Evolutionary conservation across 148 eudicot species (phyloP).

Genomic region (Rhododendron vialii): DNA sequence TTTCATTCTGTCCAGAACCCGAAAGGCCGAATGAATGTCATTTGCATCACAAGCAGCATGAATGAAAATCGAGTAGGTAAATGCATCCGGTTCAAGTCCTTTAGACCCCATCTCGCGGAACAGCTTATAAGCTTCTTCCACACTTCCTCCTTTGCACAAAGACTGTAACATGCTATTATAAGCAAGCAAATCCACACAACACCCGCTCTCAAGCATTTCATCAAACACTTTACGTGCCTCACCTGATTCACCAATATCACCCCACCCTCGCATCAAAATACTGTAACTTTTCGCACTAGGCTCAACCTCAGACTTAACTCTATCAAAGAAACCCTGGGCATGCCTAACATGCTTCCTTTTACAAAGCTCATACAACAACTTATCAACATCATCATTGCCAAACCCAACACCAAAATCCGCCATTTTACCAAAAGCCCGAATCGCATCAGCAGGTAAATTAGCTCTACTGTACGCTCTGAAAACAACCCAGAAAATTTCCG

Average conservation of each 20-base stretch:
- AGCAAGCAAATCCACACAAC: conserved; percentile 61
- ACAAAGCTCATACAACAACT: conserved; percentile 59
- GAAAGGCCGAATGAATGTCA: conserved; percentile 53
- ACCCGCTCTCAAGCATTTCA: conserved; percentile 72
- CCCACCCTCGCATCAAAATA: conserved; percentile 75
- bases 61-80: conserved; percentile 67
- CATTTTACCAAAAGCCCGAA: conserved; percentile 66
- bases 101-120: conserved; percentile 49
- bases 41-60: conserved; percentile 60
- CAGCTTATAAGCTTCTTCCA: conserved; percentile 56
- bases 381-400: conserved; percentile 49
- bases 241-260: conserved; percentile 38
- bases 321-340: conserved; percentile 68
- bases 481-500: conserved; percentile 54
- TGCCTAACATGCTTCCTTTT: conserved; percentile 48
- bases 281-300: conserved; percentile 50
- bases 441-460: conserved; percentile 65
- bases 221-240: conserved; percentile 58
- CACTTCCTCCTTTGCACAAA: conserved; percentile 59
- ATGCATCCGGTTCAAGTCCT: conserved; percentile 67
- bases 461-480: conserved; percentile 65
- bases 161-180: conserved; percentile 65
- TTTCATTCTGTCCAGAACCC: conserved; percentile 72
- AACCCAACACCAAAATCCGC: conserved; percentile 54
- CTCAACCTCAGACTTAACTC: conserved; percentile 32